Conservation (phyloP, 805 yeast genomes). For the Candida odintsovae region DNA sequence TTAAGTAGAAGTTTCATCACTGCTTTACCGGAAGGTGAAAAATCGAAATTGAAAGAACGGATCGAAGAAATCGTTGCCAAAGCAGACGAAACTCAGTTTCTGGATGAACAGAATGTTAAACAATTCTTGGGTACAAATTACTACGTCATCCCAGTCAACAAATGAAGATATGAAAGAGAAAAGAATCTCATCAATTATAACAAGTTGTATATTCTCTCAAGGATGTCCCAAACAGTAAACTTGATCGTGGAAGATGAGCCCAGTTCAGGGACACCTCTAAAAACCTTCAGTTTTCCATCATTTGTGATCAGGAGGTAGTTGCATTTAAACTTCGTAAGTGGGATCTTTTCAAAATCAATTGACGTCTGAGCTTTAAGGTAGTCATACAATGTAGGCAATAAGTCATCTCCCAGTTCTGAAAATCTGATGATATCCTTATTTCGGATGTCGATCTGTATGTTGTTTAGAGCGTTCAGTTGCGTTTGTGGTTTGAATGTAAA, state of each 20-base stretch:
- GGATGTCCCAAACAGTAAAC: constrained; percentile 23
- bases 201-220: constrained; percentile 7
- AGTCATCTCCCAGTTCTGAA: constrained; percentile 1
- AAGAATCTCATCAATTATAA: background rate
- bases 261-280: constrained; percentile 16
- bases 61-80: constrained; percentile 26
- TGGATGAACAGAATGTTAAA: constrained; percentile 7
- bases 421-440: constrained; percentile 22
- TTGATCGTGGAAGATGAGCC: constrained; percentile 14
- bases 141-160: constrained; percentile 12
- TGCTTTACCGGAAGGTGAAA: constrained; percentile 32
- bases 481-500: constrained; percentile 22
- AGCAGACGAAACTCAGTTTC: constrained; percentile 4
- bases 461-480: constrained; percentile 15
- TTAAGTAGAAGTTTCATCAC: constrained; percentile 51
- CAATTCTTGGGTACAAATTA: constrained; percentile 20
- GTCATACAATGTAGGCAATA: constrained; percentile 17
- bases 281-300: constrained; percentile 19
- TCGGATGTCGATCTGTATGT: constrained; percentile 23
- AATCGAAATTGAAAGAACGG: constrained; percentile 25
- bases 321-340: constrained; percentile 14
- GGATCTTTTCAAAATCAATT: constrained; percentile 20
- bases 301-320: constrained; percentile 14
- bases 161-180: no score
- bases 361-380: constrained; percentile 25